Conservation (phyloP, 2,329 filamentous ascomycete species). For the Ceratocystis destructans region DNA sequence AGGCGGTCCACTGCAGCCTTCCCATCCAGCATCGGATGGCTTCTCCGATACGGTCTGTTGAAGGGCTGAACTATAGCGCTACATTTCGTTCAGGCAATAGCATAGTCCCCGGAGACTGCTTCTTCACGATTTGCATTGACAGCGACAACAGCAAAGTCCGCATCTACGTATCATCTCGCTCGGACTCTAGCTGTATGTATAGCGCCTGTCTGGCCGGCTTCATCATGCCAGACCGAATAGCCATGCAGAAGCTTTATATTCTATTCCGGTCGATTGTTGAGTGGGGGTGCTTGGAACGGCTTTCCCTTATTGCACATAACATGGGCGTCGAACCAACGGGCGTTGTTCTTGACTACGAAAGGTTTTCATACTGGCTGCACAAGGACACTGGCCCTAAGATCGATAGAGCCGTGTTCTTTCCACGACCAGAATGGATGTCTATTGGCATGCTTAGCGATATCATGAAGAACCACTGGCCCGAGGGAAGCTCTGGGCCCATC, state of each 20-base stretch:
- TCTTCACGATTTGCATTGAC: slow-evolving; percentile 10
- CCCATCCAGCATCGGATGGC: background rate
- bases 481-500: background rate
- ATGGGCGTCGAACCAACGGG: background rate
- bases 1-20: background rate
- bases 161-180: slow-evolving; percentile 6
- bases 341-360: background rate
- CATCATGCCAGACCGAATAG: background rate
- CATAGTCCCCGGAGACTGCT: slow-evolving; percentile 3
- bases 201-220: slow-evolving; percentile 6
- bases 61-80: slow-evolving; percentile 2
- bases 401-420: slow-evolving; percentile 3
- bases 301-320: background rate
- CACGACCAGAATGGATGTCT: slow-evolving; percentile 11
- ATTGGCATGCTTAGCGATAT: background rate
- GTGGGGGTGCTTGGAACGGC: slow-evolving; percentile 10
- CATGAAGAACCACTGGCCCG: slow-evolving; percentile 3
- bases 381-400: background rate
- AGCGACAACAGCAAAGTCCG: slow-evolving; percentile 7
- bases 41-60: background rate
- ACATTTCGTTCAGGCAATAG: background rate
- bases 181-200: background rate
- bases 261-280: slow-evolving; percentile 10
- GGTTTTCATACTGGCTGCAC: slow-evolving; percentile 2
- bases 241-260: slow-evolving; percentile 8